Evolutionary conservation across 208 protist species (phyloP).

Genomic region (Perkinsela sp.): DNA sequence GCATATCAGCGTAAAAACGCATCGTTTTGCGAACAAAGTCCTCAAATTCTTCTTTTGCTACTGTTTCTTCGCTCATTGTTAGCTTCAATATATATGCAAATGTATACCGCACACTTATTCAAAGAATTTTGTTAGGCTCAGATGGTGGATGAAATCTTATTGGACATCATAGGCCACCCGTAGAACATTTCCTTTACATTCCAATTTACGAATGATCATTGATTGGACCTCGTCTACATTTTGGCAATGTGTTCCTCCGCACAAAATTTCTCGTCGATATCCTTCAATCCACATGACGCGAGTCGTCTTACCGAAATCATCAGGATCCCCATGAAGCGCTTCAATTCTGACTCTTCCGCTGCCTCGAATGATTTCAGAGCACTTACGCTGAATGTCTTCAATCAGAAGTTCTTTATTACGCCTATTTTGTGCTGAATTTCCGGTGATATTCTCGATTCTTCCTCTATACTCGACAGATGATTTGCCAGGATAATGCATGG

Average conservation of each 20-base stretch:
- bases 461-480: neutral
- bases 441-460: neutral
- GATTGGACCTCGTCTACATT: neutral
- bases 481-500: neutral
- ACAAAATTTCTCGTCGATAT: neutral
- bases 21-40: neutral
- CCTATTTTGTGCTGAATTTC: neutral
- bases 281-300: neutral
- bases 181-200: slow-evolving; percentile 1
- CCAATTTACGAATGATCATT: neutral
- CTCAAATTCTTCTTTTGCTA: neutral
- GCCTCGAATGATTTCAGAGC: neutral
- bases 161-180: neutral
- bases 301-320: neutral
- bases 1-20: too few species aligned
- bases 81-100: too few species aligned
- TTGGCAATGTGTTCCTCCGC: neutral
- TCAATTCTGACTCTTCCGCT: neutral
- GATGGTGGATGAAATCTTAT: too few species aligned
- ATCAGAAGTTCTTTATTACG: neutral
- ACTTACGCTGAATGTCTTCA: neutral
- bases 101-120: neutral
- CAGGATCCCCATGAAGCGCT: neutral
- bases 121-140: neutral
- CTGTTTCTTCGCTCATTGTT: too few species aligned